phyloP scores from a whole-genome alignment of 2,329 filamentous ascomycete genomes.

The Balansia obtecta region DNA sequence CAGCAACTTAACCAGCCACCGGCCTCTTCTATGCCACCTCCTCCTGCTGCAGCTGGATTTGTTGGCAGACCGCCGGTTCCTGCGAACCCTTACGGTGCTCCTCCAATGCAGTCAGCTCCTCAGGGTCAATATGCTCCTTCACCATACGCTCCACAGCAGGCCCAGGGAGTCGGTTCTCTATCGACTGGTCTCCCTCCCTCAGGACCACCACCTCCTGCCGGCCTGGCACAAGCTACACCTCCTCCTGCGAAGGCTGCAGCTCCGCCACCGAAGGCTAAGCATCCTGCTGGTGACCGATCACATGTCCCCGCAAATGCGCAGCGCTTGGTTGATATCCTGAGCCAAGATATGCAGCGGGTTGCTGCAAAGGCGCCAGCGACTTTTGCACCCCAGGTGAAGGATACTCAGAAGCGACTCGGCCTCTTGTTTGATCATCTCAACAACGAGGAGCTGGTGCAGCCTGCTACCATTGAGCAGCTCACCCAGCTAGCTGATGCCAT shows the following conservation, averaged over 20 bases:
- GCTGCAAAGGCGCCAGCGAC: conserved; percentile 74
- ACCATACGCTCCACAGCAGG: conserved; percentile 27
- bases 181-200: conserved; percentile 26
- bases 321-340: conserved; percentile 70
- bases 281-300: conserved; percentile 76
- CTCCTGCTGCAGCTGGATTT: conserved; percentile 21
- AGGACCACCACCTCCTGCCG: conserved; percentile 20
- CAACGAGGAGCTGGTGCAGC: conserved; percentile 80
- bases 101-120: conserved; percentile 32
- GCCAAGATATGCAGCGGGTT: conserved; percentile 76
- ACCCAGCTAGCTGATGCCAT: conserved; percentile 53
- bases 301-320: conserved; percentile 72
- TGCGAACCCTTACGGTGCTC: conserved; percentile 29
- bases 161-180: conserved; percentile 24
- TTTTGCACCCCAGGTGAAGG: conserved; percentile 80
- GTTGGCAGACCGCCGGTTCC: conserved; percentile 32
- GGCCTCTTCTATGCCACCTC: conserved; percentile 24
- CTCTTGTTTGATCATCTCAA: conserved; percentile 96
- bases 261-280: conserved; percentile 44
- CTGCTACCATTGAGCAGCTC: conserved; percentile 61
- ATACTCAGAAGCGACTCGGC: conserved; percentile 84
- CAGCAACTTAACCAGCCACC: conserved; percentile 36
- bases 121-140: conserved; percentile 21
- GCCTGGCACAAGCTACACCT: conserved; percentile 23
- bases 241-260: conserved; percentile 35